These are phyloP conservation scores for Fusarium sp. DNA, from an alignment of 2,329 filamentous ascomycete genomes.

Conservation along the genomic window DNA sequence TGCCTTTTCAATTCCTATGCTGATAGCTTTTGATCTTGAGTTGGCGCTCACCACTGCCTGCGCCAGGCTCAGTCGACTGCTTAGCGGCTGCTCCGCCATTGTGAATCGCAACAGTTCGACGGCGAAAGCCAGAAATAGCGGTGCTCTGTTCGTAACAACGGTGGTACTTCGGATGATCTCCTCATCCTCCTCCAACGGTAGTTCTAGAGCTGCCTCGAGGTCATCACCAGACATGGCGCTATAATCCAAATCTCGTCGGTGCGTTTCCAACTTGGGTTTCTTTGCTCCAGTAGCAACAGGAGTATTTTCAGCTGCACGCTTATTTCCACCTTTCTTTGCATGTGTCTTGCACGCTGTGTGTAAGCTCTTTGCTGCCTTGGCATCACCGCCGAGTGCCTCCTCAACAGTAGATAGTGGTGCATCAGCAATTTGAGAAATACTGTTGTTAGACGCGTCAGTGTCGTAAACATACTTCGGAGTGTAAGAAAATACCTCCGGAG, in stretches of 20 bases:
- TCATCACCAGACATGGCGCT: slow-evolving; percentile 61
- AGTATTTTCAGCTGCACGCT: slow-evolving; percentile 44
- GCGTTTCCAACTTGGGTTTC: slow-evolving; percentile 47
- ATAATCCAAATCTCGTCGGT: slow-evolving; percentile 50
- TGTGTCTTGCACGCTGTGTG: slow-evolving; percentile 64
- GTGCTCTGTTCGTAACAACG: slow-evolving; percentile 81
- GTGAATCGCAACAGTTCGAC: slow-evolving; percentile 78
- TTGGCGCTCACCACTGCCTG: slow-evolving; percentile 87
- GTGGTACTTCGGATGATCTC: slow-evolving; percentile 65
- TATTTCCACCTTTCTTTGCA: slow-evolving; percentile 52
- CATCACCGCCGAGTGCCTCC: slow-evolving; percentile 55
- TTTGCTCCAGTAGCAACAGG: slow-evolving; percentile 38
- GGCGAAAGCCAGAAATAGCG: slow-evolving; percentile 82
- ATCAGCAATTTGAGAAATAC: slow-evolving; percentile 65
- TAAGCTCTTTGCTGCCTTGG: slow-evolving; percentile 60
- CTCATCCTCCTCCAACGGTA: slow-evolving; percentile 68
- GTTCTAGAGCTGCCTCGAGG: slow-evolving; percentile 67
- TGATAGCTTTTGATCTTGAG: slow-evolving; percentile 78
- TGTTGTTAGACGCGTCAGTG: slow-evolving; percentile 40
- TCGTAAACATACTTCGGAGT: accelerated
- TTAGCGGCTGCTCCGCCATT: slow-evolving; percentile 85
- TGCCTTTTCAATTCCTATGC: slow-evolving; percentile 74
- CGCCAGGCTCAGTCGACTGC: slow-evolving; percentile 82
- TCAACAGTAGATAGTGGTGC: slow-evolving; percentile 56
- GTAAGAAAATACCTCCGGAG: slow-evolving; percentile 60